Percentiles rank a stretch among this genome's conserved stretches.
Conservation (phyloP, 2,329 filamentous ascomycete species). For the Arthrocladium fulminans region DNA sequence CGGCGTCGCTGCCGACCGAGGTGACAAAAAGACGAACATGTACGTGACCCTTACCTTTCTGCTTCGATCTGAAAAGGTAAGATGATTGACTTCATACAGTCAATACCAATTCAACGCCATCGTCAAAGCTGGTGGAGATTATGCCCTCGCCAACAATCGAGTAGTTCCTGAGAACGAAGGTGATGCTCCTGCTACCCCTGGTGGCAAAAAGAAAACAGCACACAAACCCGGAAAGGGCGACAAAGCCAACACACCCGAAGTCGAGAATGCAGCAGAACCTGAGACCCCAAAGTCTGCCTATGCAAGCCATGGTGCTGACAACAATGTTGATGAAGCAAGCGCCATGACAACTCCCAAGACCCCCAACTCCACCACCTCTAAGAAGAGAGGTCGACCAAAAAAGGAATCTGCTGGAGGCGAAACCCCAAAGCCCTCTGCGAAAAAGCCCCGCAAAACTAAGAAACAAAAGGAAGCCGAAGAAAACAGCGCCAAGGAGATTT, state of each 20-base stretch:
- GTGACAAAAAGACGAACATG: background rate
- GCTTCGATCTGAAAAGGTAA: background rate
- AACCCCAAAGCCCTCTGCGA: background rate
- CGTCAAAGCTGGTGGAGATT: background rate
- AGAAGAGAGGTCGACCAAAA: constrained; percentile 1
- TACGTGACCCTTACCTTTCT: background rate
- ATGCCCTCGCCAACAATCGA: background rate
- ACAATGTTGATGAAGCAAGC: background rate
- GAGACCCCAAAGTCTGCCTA: background rate
- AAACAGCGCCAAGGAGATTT: background rate
- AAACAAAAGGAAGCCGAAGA: background rate
- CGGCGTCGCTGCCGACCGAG: background rate
- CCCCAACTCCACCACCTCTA: background rate
- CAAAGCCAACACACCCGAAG: background rate
- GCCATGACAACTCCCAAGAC: background rate
- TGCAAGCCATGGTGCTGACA: background rate
- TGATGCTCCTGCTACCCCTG: background rate
- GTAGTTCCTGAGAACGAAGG: background rate
- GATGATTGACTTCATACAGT: background rate
- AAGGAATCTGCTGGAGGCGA: background rate
- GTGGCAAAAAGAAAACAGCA: background rate
- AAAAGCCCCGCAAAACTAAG: constrained; percentile 5
- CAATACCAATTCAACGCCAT: background rate
- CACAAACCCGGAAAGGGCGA: background rate
- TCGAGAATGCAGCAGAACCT: background rate